phyloP scores from a whole-genome alignment of 192 early-diverging fungal genomes.

The Backusella tuberculispora region DNA sequence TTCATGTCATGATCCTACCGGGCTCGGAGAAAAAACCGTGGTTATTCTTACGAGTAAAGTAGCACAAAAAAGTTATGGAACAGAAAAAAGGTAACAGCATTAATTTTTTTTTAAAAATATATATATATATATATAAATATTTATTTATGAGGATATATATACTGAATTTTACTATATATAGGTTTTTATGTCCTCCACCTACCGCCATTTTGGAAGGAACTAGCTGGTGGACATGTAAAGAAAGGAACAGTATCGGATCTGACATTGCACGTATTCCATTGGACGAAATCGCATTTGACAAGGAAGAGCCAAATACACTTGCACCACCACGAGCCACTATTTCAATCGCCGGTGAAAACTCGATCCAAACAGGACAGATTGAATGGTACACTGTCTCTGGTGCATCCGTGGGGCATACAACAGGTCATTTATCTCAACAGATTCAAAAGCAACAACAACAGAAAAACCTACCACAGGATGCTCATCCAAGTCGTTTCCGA shows the following conservation, averaged over 20 bases:
- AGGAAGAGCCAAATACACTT: not conserved
- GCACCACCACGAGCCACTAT: conserved; percentile 57
- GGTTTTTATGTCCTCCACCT: conserved; percentile 84
- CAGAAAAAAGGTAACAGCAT: conserved; percentile 74
- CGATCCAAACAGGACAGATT: conserved; percentile 52
- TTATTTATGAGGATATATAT: too few relatives aligned
- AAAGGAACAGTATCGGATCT: not conserved
- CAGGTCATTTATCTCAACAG: not conserved
- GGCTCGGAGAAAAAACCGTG: conserved; percentile 65
- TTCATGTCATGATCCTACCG: conserved; percentile 44
- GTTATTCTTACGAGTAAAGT: conserved; percentile 85
- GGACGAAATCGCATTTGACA: not conserved
- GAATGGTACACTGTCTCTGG: conserved; percentile 56
- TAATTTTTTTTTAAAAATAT: not conserved
- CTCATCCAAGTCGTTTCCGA: conserved; percentile 23
- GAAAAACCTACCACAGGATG: not conserved
- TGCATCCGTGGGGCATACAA: conserved; percentile 30
- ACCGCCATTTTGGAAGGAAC: conserved; percentile 77
- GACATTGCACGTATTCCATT: not conserved
- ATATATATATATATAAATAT: not conserved
- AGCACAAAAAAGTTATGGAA: conserved; percentile 93
- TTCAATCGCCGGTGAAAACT: conserved; percentile 60
- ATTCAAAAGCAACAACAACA: not conserved
- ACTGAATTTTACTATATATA: conserved; percentile 18
- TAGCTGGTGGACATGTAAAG: conserved; percentile 63